Conservation (phyloP, 805 yeast species). For the Metschnikowia continentalis region DNA sequence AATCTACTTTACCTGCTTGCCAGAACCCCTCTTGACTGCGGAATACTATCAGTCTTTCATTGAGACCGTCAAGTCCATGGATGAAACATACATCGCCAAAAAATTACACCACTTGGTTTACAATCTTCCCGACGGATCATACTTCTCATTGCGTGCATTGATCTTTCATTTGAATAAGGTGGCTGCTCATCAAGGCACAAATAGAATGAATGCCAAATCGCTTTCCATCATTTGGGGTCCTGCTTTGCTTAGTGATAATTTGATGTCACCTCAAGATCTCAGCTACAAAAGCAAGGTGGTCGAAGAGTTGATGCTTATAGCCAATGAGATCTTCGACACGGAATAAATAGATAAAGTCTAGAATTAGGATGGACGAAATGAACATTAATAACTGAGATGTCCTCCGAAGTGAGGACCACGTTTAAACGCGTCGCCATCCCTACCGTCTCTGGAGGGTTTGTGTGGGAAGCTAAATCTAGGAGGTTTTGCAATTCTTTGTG, state of each 20-base stretch:
- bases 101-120: conserved; percentile 86
- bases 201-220: conserved; percentile 79
- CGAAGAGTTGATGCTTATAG: conserved; percentile 79
- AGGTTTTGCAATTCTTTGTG: conserved; percentile 31
- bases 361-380: not conserved
- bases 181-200: conserved; percentile 53
- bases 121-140: conserved; percentile 90
- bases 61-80: conserved; percentile 55
- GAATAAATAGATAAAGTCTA: conserved; percentile 6
- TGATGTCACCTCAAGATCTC: conserved; percentile 65
- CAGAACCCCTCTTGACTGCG: conserved; percentile 76
- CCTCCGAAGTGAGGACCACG: conserved; percentile 8
- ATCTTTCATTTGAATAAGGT: conserved; percentile 82
- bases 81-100: conserved; percentile 49
- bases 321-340: conserved; percentile 63
- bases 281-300: conserved; percentile 72
- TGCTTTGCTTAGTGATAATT: conserved; percentile 65
- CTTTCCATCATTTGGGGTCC: conserved; percentile 96
- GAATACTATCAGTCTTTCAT: conserved; percentile 61
- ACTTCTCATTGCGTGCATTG: conserved; percentile 82
- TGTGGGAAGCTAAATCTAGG: conserved; percentile 29
- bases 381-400: conserved; percentile 10
- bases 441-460: conserved; percentile 3
- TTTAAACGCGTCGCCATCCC: not conserved
- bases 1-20: conserved; percentile 76